Evolutionary conservation across 192 early-diverging fungal species (phyloP).

Genomic region (Haplosporangium gracile): DNA sequence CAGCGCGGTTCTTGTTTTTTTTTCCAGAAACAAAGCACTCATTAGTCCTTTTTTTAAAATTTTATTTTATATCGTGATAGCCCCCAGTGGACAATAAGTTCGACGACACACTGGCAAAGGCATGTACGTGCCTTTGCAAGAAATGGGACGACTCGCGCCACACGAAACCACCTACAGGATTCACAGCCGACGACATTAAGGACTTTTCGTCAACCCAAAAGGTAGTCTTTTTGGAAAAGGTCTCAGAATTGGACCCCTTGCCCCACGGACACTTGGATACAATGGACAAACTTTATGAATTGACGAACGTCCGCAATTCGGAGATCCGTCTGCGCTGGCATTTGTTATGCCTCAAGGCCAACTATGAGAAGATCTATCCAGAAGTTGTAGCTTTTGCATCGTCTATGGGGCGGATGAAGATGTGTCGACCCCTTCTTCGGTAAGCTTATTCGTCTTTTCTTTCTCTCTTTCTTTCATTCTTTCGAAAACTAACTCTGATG

Average conservation of each 20-base stretch:
- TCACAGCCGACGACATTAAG: conserved; percentile 71
- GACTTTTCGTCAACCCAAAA: conserved; percentile 76
- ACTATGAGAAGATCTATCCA: conserved; percentile 80
- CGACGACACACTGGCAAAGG: conserved; percentile 85
- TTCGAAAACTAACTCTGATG: too few relatives aligned
- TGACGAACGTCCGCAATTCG: conserved; percentile 80
- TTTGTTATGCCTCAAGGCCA: conserved; percentile 77
- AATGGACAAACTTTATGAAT: conserved; percentile 81
- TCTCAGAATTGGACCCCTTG: conserved; percentile 68
- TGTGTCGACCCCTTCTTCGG: conserved; percentile 84
- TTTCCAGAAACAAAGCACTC: background rate
- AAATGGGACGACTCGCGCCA: conserved; percentile 75
- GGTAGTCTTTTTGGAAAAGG: conserved; percentile 87
- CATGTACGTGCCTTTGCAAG: conserved; percentile 74
- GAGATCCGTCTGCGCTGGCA: conserved; percentile 94
- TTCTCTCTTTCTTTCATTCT: background rate
- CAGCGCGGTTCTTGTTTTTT: background rate
- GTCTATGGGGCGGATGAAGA: conserved; percentile 95
- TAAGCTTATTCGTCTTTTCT: background rate
- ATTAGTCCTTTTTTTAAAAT: too few relatives aligned
- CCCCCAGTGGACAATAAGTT: conserved; percentile 89
- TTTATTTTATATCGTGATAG: conserved; percentile 36
- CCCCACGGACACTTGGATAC: conserved; percentile 67
- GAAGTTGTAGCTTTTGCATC: conserved; percentile 85
- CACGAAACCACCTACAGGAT: conserved; percentile 47